These are phyloP conservation scores for Funneliformis geosporum DNA, from an alignment of 192 early-diverging fungal species.

Conservation along the genomic window DNA sequence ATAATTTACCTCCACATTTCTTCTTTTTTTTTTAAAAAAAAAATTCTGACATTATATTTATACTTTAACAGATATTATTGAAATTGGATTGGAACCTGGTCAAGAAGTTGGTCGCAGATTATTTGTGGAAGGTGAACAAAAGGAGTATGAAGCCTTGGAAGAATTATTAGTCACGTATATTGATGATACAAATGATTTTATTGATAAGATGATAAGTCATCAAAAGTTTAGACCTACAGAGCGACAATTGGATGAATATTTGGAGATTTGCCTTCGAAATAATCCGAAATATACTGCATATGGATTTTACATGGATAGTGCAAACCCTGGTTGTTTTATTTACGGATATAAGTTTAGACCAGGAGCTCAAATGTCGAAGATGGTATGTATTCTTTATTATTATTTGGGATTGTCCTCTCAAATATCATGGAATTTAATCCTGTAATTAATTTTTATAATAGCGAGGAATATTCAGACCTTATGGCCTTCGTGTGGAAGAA, in stretches of 20 bases:
- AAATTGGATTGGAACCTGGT: slow-evolving; percentile 60
- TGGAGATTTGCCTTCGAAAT: slow-evolving; percentile 49
- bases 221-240: slow-evolving; percentile 77
- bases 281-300: slow-evolving; percentile 77
- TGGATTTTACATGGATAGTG: slow-evolving; percentile 70
- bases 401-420: neutral
- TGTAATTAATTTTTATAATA: neutral
- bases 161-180: slow-evolving; percentile 89
- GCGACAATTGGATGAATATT: slow-evolving; percentile 42
- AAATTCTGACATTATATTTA: too few species aligned
- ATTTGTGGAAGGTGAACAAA: slow-evolving; percentile 66
- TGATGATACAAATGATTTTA: slow-evolving; percentile 75
- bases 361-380: neutral
- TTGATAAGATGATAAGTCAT: slow-evolving; percentile 69
- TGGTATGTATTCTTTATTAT: neutral
- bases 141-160: slow-evolving; percentile 83
- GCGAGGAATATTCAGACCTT: neutral
- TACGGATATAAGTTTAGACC: slow-evolving; percentile 42
- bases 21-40: neutral
- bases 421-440: neutral
- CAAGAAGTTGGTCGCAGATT: slow-evolving; percentile 57
- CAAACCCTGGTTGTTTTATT: slow-evolving; percentile 70
- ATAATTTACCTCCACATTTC: neutral
- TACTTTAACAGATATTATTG: slow-evolving; percentile 59
- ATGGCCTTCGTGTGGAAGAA: neutral